A percentile compares a stretch with the other conserved stretches of the same genome.
Evolutionary conservation across 352 stramenopile genomes (phyloP).

Genomic region (Plasmopara muralis): DNA sequence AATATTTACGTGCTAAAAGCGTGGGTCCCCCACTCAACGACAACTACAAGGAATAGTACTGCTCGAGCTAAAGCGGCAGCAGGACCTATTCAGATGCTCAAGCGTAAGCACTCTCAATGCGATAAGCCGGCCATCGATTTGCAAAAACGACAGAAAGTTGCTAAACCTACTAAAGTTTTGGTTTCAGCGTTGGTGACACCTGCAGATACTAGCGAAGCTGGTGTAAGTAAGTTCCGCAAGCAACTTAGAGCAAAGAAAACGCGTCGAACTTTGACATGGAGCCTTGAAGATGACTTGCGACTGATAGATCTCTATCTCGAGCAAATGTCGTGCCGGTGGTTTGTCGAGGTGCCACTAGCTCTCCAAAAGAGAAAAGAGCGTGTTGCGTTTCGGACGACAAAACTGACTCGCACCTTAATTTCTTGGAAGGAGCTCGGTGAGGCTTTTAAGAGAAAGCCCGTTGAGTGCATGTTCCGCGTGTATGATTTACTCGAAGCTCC

Average conservation of each 20-base stretch:
- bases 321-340: conserved; percentile 64
- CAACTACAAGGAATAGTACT: conserved; percentile 31
- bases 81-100: conserved; percentile 35
- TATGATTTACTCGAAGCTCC: conserved; percentile 57
- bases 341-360: conserved; percentile 67
- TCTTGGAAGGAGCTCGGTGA: conserved; percentile 63
- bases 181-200: conserved; percentile 22
- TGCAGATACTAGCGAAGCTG: conserved; percentile 25
- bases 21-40: conserved; percentile 55
- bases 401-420: conserved; percentile 49
- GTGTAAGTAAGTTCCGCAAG: conserved; percentile 40
- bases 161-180: conserved; percentile 13
- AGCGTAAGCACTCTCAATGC: conserved; percentile 48
- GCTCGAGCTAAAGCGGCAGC: conserved; percentile 53
- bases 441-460: conserved; percentile 49
- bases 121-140: conserved; percentile 6
- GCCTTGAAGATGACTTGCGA: conserved; percentile 47
- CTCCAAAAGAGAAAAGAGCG: conserved; percentile 58
- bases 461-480: conserved; percentile 66
- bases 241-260: conserved; percentile 46
- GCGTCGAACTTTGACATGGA: conserved; percentile 54
- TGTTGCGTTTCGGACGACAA: conserved; percentile 57
- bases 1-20: conserved; percentile 63
- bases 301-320: conserved; percentile 73
- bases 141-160: conserved; percentile 28